phyloP scores from a whole-genome alignment of 2,329 filamentous ascomycete genomes.

The Colletotrichum sp. region DNA sequence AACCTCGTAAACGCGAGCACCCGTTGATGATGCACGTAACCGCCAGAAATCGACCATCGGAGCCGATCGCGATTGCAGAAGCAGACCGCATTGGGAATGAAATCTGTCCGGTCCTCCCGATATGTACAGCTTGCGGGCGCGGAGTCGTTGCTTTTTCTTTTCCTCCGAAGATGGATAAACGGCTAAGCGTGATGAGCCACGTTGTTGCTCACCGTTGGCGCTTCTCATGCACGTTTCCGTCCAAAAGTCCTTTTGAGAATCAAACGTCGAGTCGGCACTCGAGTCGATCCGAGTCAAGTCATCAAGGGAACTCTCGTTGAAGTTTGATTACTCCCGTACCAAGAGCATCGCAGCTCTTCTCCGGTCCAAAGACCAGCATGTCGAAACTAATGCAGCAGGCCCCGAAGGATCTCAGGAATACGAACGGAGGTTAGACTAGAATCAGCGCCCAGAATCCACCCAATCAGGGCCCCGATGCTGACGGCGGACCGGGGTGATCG shows the following conservation, averaged over 20 bases:
- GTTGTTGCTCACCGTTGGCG: background rate
- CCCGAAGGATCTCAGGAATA: background rate
- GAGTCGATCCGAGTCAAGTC: background rate
- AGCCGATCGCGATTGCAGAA: background rate
- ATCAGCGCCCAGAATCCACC: background rate
- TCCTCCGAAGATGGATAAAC: background rate
- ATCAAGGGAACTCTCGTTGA: background rate
- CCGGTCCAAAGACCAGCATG: fast-evolving
- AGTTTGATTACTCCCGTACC: background rate
- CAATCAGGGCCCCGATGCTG: background rate
- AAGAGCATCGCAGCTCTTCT: background rate
- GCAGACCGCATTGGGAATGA: background rate
- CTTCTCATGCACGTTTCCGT: background rate
- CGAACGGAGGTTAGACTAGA: background rate
- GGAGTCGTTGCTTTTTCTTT: background rate
- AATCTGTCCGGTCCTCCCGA: background rate
- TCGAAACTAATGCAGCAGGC: fast-evolving
- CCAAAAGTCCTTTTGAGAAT: background rate
- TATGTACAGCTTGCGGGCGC: background rate
- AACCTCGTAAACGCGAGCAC: background rate
- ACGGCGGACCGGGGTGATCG: background rate
- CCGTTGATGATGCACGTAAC: background rate
- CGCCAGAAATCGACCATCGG: background rate
- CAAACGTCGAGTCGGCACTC: background rate
- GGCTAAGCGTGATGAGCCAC: background rate